Evolutionary conservation across 768 basidiomycete species (phyloP), one percentile per base, ranked within the genome.

Genomic region (Sarcomyxa edulis): DNA sequence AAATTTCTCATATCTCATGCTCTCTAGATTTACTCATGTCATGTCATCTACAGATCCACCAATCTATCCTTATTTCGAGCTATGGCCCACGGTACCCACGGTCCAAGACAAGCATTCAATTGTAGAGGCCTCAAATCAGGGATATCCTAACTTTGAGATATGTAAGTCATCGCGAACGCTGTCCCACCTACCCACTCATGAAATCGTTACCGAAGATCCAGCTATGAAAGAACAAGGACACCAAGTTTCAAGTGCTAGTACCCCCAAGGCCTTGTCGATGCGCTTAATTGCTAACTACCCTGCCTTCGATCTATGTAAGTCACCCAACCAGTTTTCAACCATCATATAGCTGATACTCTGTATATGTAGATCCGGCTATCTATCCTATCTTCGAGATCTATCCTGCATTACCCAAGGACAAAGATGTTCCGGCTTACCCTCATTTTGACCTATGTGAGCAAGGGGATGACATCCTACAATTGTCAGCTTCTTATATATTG

Each of bases 121-220:
- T n/a, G n/a, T n/a, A n/a, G n/a, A n/a, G n/a, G n/a, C n/a, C n/a
- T n/a, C n/a, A n/a, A n/a, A n/a, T n/a, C n/a, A n/a, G n/a, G n/a
- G n/a, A n/a, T 61, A 60, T 21, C 7, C 23, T 26, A 16, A 36
- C 10, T 6, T 40, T 26, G n/a, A n/a, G n/a, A n/a, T n/a, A n/a
- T n/a, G n/a, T n/a, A n/a, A n/a, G n/a, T n/a, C n/a, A n/a, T n/a
- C n/a, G n/a, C n/a, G n/a, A n/a, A n/a, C n/a, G n/a, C n/a, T n/a
- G n/a, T n/a, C n/a, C n/a, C n/a, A n/a, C n/a, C n/a, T n/a, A 62
- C 42, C 51, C 56, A 15, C 30, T 48, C 19, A 40, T 55, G 30
- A 68, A 68, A 46, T 64, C 67, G 16, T 42, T 55, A 37, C 56
- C 66, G 39, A 40, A 59, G 35, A 53, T 67, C 38, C 69, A 68